A percentile compares a stretch with the other conserved stretches of the same genome.
Evolutionary conservation across 2,329 filamentous ascomycete species (phyloP).

Genomic region (Neoarthrinium moseri): DNA sequence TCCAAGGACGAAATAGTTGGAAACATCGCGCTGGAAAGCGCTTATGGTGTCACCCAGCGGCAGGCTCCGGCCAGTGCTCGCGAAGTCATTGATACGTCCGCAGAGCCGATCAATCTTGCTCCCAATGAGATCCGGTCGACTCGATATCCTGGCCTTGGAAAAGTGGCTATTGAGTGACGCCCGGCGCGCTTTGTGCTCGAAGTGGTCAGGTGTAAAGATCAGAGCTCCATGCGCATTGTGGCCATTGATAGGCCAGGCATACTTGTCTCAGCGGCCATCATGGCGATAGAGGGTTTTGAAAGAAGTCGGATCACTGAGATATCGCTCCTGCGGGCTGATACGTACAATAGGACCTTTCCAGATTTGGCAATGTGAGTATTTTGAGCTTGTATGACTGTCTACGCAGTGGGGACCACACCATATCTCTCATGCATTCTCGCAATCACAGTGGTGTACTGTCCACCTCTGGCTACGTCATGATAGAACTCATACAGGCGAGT

Average conservation of each 20-base stretch:
- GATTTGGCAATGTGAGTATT: too few species aligned
- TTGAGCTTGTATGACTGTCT: too few species aligned
- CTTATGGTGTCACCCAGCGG: slow-evolving; percentile 1
- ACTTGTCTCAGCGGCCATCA: slow-evolving; percentile 12
- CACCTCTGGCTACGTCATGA: slow-evolving; percentile 13
- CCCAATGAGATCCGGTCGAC: background rate
- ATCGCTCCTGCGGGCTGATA: slow-evolving; percentile 5
- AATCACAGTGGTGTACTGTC: slow-evolving; percentile 14
- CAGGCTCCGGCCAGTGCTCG: background rate
- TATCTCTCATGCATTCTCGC: slow-evolving; percentile 16
- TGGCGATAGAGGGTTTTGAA: slow-evolving; percentile 1
- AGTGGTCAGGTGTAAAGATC: slow-evolving; percentile 10
- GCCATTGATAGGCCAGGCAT: background rate
- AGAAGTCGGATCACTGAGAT: background rate
- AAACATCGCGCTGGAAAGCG: background rate
- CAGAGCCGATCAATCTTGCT: background rate
- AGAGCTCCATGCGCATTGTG: background rate
- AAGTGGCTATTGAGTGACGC: background rate
- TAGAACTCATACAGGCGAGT: slow-evolving; percentile 15
- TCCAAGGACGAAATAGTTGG: slow-evolving; percentile 4
- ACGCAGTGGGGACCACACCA: too few species aligned
- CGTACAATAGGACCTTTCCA: slow-evolving; percentile 7
- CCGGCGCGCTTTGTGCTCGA: slow-evolving; percentile 8
- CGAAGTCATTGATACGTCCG: background rate
- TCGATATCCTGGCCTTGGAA: background rate